Evolutionary conservation across 768 basidiomycete genomes (phyloP), one percentile per base, ranked within the genome.

Genomic region (Lactarius akahatsu): DNA sequence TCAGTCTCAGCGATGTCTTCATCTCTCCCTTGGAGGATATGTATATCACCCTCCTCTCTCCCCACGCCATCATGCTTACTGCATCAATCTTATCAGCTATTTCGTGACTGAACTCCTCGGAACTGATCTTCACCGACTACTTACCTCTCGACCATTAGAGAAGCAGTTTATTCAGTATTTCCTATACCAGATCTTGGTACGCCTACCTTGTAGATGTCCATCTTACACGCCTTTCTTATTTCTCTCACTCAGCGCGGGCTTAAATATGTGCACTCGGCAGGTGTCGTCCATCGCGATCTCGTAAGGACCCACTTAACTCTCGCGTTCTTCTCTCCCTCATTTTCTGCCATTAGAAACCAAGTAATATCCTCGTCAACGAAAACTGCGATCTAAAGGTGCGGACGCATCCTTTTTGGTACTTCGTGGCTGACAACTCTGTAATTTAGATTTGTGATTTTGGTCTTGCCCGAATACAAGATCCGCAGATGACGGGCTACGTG

Each of bases 111-210:
- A 99, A 73, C 87, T 99, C 16, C 86, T 99, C 60, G 97, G 97
- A 56, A 99, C 97, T 70, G 97, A 99, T 80, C 85, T 99, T 16
- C 97, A 99, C 75, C 93, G 97, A 68, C 85, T 99, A 38, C 84
- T 99, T 72, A 98, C 97, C 20, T 96, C 94, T 34, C 84, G 97
- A 54, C 97, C 97, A 15, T 82, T 99, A 73, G 97, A 99, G 81
- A 98, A 99, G 81, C 97, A 99, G 76, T 99, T 99, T 78, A 98
- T 98, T 65, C 97, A 99, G 76, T 99, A 99, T 78, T 99, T 99
- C 83, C 81, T 99, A 32, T 99, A 99, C 80, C 97, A 99, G 78
- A 99, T 99, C 69, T 84, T 99, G 66, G 95, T 95, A 64, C 63
- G 89, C 79, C 36, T 15, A 62, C 32, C 41, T 61, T 52, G 60